Percentiles rank a stretch among this genome's conserved stretches.
Conservation (phyloP, 345 rosid species). For the Aurinia saxatilis region DNA sequence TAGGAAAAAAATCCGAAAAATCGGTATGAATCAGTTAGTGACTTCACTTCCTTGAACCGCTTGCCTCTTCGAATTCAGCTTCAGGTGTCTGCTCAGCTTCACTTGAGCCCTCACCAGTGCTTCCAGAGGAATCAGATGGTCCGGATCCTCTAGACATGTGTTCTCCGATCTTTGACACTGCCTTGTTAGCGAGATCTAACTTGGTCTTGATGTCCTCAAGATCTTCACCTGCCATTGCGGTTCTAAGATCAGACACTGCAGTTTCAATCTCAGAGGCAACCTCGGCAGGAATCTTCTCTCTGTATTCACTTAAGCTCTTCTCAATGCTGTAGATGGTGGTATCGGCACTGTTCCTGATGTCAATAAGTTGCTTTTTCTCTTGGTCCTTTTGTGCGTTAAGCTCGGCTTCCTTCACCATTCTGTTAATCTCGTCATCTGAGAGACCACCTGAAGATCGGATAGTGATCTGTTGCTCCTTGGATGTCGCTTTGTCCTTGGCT, state of each 20-base stretch:
- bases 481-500: constrained; percentile 41
- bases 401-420: constrained; percentile 53
- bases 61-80: constrained; percentile 51
- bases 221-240: constrained; percentile 34
- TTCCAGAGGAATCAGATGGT: constrained; percentile 21
- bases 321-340: constrained; percentile 40
- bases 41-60: constrained; percentile 30
- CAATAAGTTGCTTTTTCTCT: constrained; percentile 39
- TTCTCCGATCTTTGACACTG: constrained; percentile 56
- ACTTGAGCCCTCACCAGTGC: constrained; percentile 25
- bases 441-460: constrained; percentile 44
- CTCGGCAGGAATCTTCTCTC: constrained; percentile 40
- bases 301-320: constrained; percentile 44
- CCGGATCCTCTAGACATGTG: constrained; percentile 39
- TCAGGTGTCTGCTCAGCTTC: constrained; percentile 43
- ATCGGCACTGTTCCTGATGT: constrained; percentile 37
- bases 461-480: constrained; percentile 41
- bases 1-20: constrained; percentile 4
- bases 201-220: constrained; percentile 46
- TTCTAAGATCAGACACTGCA: constrained; percentile 41
- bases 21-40: background rate
- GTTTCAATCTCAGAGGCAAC: constrained; percentile 38
- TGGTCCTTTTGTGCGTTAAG: constrained; percentile 37
- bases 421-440: constrained; percentile 39
- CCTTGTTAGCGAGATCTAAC: constrained; percentile 47